phyloP scores from a whole-genome alignment of 2,329 filamentous ascomycete genomes.

The Sarocladium strictum region DNA sequence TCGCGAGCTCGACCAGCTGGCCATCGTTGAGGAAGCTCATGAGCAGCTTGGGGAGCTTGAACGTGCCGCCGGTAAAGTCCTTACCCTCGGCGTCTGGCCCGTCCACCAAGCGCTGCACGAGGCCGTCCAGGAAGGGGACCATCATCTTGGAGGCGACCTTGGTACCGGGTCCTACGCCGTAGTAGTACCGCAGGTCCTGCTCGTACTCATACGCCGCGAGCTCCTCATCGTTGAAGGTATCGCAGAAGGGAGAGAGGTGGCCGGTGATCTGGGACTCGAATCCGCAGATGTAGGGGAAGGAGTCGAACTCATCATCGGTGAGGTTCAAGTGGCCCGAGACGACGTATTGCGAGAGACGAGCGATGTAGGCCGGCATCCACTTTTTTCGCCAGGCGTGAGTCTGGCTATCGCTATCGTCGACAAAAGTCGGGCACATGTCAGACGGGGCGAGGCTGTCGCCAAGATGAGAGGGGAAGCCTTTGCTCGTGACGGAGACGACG shows the following conservation, averaged over 20 bases:
- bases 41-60: slow-evolving; percentile 49
- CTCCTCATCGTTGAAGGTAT: slow-evolving; percentile 55
- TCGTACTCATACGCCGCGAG: slow-evolving; percentile 59
- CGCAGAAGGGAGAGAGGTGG: slow-evolving; percentile 54
- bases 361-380: slow-evolving; percentile 47
- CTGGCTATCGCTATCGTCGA: slow-evolving; percentile 44
- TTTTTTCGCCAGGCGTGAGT: slow-evolving; percentile 41
- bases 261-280: slow-evolving; percentile 66
- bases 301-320: slow-evolving; percentile 43
- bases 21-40: slow-evolving; percentile 61
- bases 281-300: slow-evolving; percentile 64
- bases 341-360: slow-evolving; percentile 47
- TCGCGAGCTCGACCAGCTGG: slow-evolving; percentile 56
- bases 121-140: slow-evolving; percentile 51
- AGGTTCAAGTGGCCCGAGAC: slow-evolving; percentile 51
- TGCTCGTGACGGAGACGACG: slow-evolving; percentile 52
- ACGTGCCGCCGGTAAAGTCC: slow-evolving; percentile 37
- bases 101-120: slow-evolving; percentile 45
- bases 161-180: slow-evolving; percentile 54
- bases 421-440: slow-evolving; percentile 55
- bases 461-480: slow-evolving; percentile 42
- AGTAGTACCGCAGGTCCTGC: slow-evolving; percentile 64
- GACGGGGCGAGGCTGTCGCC: slow-evolving; percentile 60
- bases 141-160: slow-evolving; percentile 51
- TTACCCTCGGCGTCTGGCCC: slow-evolving; percentile 45